Percentiles rank a stretch among this genome's conserved stretches.
Conservation (phyloP, 176 grass and related monocot species). For the Themeda triandra region DNA sequence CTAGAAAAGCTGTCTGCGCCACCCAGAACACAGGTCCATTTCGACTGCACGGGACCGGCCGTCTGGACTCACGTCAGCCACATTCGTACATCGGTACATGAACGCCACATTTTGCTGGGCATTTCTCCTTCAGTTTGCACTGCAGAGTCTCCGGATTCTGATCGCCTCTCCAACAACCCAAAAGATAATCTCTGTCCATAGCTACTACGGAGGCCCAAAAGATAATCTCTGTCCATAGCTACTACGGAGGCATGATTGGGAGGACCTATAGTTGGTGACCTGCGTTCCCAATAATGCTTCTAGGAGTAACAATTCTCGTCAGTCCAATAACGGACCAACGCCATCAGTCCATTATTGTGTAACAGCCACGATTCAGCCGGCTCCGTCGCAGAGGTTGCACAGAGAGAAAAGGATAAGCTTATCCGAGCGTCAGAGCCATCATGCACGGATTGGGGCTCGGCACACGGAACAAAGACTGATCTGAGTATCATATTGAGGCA, state of each 20-base stretch:
- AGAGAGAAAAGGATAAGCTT: conserved; percentile 17
- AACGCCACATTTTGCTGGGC: no score
- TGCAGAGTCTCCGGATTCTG: not conserved
- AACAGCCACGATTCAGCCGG: not conserved
- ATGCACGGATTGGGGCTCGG: not conserved
- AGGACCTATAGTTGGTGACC: not conserved
- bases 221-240: not conserved
- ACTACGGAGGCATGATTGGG: not conserved
- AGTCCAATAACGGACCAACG: not conserved
- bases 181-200: not conserved
- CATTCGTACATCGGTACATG: no score
- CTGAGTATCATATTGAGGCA: not conserved
- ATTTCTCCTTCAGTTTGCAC: not conserved
- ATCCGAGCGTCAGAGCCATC: not conserved
- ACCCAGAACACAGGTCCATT: not conserved
- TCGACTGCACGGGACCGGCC: not conserved
- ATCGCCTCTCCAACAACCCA: not conserved
- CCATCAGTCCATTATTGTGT: not conserved
- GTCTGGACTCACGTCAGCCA: not conserved
- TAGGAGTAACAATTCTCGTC: not conserved
- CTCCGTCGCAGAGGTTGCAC: not conserved
- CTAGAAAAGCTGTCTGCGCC: not conserved
- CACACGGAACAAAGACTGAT: conserved; percentile 17
- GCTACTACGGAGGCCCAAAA: not conserved
- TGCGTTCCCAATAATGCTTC: not conserved